phyloP scores from a whole-genome alignment of 164 flowering plant genomes.

The Umbellularia californica region DNA sequence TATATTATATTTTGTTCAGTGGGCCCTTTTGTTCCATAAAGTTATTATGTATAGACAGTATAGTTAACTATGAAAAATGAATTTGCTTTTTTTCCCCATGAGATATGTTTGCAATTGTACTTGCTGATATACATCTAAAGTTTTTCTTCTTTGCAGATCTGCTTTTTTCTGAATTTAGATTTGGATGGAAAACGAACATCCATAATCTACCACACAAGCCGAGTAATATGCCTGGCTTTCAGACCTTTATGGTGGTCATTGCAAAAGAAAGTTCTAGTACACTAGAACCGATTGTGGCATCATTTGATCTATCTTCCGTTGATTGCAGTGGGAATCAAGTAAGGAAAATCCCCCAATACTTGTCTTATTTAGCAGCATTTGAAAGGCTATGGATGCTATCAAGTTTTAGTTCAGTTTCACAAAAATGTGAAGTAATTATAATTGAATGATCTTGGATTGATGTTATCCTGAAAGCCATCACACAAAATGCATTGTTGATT shows the following conservation, averaged over 20 bases:
- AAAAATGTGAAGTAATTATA: background rate
- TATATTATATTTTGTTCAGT: too few species aligned
- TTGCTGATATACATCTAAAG: background rate
- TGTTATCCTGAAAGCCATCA: background rate
- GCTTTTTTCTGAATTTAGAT: conserved; percentile 75
- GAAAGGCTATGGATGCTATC: background rate
- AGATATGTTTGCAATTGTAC: background rate
- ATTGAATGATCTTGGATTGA: background rate
- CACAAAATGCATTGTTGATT: background rate
- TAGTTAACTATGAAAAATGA: too few species aligned
- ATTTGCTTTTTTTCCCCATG: background rate
- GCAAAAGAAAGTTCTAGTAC: conserved; percentile 46
- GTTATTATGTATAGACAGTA: too few species aligned
- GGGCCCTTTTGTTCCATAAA: too few species aligned
- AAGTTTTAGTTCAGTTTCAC: background rate
- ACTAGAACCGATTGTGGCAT: conserved; percentile 40
- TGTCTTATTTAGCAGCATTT: background rate
- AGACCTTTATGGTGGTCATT: conserved; percentile 71
- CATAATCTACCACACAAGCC: conserved; percentile 49
- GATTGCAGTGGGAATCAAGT: conserved; percentile 54
- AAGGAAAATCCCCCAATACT: conserved; percentile 2
- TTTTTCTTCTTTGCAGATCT: conserved; percentile 40
- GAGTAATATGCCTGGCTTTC: conserved; percentile 41
- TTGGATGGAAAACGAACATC: conserved; percentile 76
- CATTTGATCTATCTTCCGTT: conserved; percentile 37